Base-by-base conservation (phyloP, 2,329 filamentous ascomycete genomes). In the Pseudofabraea citricarpa region DNA sequence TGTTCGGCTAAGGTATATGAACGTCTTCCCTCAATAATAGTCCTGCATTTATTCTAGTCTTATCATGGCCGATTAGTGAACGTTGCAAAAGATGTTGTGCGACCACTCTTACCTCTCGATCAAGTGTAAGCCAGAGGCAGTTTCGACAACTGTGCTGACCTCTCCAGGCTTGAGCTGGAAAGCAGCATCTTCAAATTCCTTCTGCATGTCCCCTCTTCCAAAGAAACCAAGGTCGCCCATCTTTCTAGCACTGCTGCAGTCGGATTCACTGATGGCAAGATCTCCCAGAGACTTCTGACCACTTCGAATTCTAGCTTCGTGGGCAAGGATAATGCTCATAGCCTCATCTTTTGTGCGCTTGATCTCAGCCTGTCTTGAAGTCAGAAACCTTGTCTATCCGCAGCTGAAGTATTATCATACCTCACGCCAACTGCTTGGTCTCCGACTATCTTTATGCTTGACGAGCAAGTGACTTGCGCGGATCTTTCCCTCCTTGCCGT, bases 221-320 rank as follows among this genome's bases (percentile, higher is more conserved):
- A 98, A 98, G 67, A 90, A 95, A 16, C 93, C 93, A 70, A 98
- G 71, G 64, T 98, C 93, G 45, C 93, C 93, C 54, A 83, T 81
- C 77, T 97, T 98, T 57, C 90, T 81, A 22, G 93, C 90, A 57
- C 90, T 96, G 66, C 87, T 95, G 71, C 91, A 97, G 69, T 98
- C 93, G 13, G 88, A 95, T 70, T 97, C 93, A 33, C 81, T 86
- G 47, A 81, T 78, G 10, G 93, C 93, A 52, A 98, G 75, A 52
- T 96, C 87, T 37, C 88, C 89, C 31, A 98, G 75, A 41, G 76
- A 74, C 37, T 73, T 70, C 52, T 79, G 70, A 48, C 89, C 85
- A 45, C 74, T 73, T 65, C 79, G 76, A 67, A 98, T 97, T 62
- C 79, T 80, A 52, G 74, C 61, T 65, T 95, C 84, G 65, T 96